These are phyloP conservation scores for Hypoxylon fragiforme DNA, from an alignment of 495 filamentous ascomycete genomes.

Conservation along the genomic window DNA sequence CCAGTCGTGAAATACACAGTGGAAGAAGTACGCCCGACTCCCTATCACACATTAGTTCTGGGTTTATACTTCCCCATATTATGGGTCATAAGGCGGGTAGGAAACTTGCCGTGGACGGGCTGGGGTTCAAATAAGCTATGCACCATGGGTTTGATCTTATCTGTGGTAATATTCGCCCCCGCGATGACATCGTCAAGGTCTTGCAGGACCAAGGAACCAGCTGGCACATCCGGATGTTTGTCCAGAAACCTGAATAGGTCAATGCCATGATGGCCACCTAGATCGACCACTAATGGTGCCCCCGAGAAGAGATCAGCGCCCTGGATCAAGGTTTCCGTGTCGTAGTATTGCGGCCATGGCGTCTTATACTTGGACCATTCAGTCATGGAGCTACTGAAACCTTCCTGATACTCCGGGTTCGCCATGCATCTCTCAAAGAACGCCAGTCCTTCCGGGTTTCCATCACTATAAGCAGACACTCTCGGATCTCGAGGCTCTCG, in stretches of 20 bases:
- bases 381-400: slow-evolving; percentile 23
- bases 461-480: slow-evolving; percentile 21
- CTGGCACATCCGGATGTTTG: slow-evolving; percentile 39
- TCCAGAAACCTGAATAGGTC: slow-evolving; percentile 39
- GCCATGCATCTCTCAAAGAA: slow-evolving; percentile 28
- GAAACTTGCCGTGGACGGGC: slow-evolving; percentile 31
- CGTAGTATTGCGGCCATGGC: slow-evolving; percentile 36
- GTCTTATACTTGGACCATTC: slow-evolving; percentile 23
- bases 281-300: slow-evolving; percentile 43
- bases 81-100: no score
- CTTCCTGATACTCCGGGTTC: slow-evolving; percentile 16
- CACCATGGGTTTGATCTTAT: slow-evolving; percentile 37
- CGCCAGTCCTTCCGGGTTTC: slow-evolving; percentile 19
- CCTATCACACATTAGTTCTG: slow-evolving; percentile 28
- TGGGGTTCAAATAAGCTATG: slow-evolving; percentile 43
- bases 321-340: slow-evolving; percentile 24
- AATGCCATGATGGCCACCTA: slow-evolving; percentile 48
- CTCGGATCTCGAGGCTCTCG: slow-evolving; percentile 26
- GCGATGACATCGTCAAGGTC: slow-evolving; percentile 42
- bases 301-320: slow-evolving; percentile 29
- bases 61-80: slow-evolving; percentile 12
- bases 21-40: slow-evolving; percentile 49
- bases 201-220: slow-evolving; percentile 45
- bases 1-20: slow-evolving; percentile 52
- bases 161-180: slow-evolving; percentile 15